Evolutionary conservation across 768 basidiomycete species (phyloP).

Genomic region (Hygrophoropsis aurantiaca): DNA sequence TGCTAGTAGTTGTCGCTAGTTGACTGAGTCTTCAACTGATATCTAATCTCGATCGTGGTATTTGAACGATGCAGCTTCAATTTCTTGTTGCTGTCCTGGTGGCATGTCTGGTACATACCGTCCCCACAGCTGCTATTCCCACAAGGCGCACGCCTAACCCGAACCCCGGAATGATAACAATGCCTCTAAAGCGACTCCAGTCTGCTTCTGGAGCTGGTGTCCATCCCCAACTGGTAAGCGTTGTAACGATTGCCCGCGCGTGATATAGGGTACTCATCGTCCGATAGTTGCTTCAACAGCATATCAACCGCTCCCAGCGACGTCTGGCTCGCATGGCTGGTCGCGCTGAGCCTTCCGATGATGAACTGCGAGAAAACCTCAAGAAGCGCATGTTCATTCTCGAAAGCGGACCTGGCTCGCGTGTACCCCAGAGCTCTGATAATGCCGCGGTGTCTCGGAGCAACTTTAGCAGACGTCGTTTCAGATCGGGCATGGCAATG

Average conservation of each 20-base stretch:
- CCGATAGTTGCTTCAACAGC: conserved; percentile 62
- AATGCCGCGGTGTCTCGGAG: conserved; percentile 4
- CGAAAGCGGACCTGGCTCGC: conserved; percentile 24
- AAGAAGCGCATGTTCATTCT: conserved; percentile 41
- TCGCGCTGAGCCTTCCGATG: conserved; percentile 47
- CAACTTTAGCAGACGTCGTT: conserved; percentile 6
- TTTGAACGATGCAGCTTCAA: conserved; percentile 52
- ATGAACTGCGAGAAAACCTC: conserved; percentile 45
- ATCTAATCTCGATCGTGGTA: background rate
- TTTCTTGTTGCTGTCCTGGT: conserved; percentile 52
- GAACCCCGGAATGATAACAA: conserved; percentile 34
- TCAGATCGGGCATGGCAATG: conserved; percentile 10
- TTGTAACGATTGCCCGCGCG: background rate
- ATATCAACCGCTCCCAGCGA: conserved; percentile 62
- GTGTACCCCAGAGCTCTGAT: background rate
- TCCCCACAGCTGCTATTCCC: conserved; percentile 31
- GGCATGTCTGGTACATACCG: conserved; percentile 47
- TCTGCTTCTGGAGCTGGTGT: conserved; percentile 26
- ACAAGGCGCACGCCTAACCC: conserved; percentile 10
- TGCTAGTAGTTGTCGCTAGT: conserved; percentile 9
- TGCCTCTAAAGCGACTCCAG: conserved; percentile 42
- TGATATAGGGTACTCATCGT: background rate
- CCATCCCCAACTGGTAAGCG: conserved; percentile 45
- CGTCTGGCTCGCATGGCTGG: conserved; percentile 73
- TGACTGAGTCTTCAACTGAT: conserved; percentile 6